Conservation (phyloP, 2,329 filamentous ascomycete species). For the Periglandula ipomoeae region DNA sequence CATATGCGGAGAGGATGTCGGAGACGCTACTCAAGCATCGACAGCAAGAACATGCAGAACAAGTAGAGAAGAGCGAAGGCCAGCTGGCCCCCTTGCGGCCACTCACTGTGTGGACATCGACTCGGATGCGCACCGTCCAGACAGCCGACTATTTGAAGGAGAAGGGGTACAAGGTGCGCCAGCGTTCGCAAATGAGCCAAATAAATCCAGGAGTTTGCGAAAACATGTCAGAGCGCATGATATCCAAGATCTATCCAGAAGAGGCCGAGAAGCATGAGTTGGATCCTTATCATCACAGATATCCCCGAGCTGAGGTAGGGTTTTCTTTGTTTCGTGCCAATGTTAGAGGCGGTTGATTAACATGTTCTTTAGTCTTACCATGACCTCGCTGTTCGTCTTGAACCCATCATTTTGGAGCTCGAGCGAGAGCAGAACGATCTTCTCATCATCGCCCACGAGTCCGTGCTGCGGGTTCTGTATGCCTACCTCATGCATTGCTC, state of each 20-base stretch:
- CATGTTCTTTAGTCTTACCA: conserved; percentile 71
- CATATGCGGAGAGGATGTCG: conserved; percentile 79
- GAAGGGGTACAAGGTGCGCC: conserved; percentile 75
- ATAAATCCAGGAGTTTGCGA: conserved; percentile 95
- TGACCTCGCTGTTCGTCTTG: conserved; percentile 92
- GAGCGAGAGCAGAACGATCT: conserved; percentile 95
- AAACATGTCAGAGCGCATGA: conserved; percentile 76
- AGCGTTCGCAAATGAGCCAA: conserved; percentile 93
- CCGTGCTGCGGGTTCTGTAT: conserved; percentile 92
- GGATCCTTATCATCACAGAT: conserved; percentile 95
- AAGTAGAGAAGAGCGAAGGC: conserved; percentile 56
- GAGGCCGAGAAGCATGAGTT: conserved; percentile 88
- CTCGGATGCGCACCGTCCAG: conserved; percentile 79
- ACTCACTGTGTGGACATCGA: conserved; percentile 91
- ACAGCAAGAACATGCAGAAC: conserved; percentile 64
- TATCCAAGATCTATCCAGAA: conserved; percentile 75
- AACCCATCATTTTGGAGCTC: conserved; percentile 94
- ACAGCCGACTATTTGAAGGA: conserved; percentile 75
- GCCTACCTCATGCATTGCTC: conserved; percentile 98
- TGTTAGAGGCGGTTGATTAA: not conserved
- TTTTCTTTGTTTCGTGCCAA: not conserved
- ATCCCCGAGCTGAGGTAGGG: conserved; percentile 78
- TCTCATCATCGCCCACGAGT: conserved; percentile 97
- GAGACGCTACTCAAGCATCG: conserved; percentile 76
- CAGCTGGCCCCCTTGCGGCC: conserved; percentile 62